Conservation (phyloP, 257 asterid genomes). For the Thymus quinquecostatus region DNA sequence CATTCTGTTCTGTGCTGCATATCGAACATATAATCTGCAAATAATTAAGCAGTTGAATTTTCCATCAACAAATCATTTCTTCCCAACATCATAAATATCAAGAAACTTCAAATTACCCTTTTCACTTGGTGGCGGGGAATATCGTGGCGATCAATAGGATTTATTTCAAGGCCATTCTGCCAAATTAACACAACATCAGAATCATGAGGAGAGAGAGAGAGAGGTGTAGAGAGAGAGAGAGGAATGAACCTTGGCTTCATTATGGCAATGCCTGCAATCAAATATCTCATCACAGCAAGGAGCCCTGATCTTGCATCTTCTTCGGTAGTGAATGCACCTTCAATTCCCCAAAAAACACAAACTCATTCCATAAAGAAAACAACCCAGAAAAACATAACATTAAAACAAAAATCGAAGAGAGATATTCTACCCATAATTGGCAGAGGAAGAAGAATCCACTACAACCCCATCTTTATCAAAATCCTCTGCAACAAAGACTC, state of each 20-base stretch:
- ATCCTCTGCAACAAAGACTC: not conserved
- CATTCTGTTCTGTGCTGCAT: constrained; percentile 65
- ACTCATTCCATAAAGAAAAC: not conserved
- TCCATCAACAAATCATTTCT: not conserved
- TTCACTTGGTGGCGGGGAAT: constrained; percentile 62
- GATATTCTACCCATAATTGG: constrained; percentile 49
- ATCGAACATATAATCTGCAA: constrained; percentile 62
- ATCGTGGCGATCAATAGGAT: constrained; percentile 53
- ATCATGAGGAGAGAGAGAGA: not conserved
- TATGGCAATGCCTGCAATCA: constrained; percentile 75
- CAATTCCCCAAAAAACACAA: not conserved
- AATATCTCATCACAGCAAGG: constrained; percentile 67
- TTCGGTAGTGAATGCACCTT: constrained; percentile 63
- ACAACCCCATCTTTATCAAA: not conserved
- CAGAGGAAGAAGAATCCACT: constrained; percentile 30
- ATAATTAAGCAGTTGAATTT: not conserved
- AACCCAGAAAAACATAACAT: not conserved
- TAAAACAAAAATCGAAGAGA: too few relatives aligned
- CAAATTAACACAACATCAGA: not conserved
- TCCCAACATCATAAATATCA: not conserved
- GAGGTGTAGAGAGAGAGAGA: constrained; percentile 6
- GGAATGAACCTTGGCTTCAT: constrained; percentile 51
- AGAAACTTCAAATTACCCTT: too few relatives aligned
- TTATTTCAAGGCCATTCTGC: constrained; percentile 55
- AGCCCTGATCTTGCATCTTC: constrained; percentile 68